phyloP scores from a whole-genome alignment of 305 asterid genomes.

The Solanum aculeatissimum region DNA sequence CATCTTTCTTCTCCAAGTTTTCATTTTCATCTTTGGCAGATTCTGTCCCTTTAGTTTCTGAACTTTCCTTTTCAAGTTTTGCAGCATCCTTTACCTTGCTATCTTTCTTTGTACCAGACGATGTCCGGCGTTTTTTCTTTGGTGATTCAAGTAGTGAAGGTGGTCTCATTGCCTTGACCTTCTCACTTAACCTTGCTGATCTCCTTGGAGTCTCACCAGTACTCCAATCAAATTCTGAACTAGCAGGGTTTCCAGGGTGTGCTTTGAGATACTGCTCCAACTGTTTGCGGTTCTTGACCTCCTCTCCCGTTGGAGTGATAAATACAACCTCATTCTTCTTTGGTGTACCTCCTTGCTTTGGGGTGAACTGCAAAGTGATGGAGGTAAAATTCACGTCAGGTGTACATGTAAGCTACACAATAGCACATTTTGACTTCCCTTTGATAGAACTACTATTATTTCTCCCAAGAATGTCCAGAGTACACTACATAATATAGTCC shows the following conservation, averaged over 20 bases:
- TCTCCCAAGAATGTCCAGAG: background rate
- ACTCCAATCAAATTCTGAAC: slow-evolving; percentile 87
- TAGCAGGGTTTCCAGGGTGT: slow-evolving; percentile 60
- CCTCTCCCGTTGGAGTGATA: slow-evolving; percentile 85
- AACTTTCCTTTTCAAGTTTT: background rate
- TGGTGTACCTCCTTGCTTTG: slow-evolving; percentile 55
- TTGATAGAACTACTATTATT: background rate
- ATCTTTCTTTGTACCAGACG: slow-evolving; percentile 26
- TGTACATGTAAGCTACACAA: background rate
- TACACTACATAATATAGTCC: background rate
- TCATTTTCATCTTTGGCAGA: background rate
- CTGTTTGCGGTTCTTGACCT: slow-evolving; percentile 55
- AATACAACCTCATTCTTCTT: slow-evolving; percentile 62
- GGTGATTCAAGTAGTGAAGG: slow-evolving; percentile 51
- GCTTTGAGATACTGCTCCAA: slow-evolving; percentile 74
- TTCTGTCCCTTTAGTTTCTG: background rate
- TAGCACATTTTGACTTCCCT: background rate
- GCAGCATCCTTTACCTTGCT: background rate
- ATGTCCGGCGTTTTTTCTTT: slow-evolving; percentile 44
- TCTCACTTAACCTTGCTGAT: slow-evolving; percentile 83
- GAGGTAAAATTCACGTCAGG: background rate
- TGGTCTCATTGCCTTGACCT: slow-evolving; percentile 56
- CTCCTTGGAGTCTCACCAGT: slow-evolving; percentile 92
- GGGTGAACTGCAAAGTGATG: slow-evolving; percentile 42
- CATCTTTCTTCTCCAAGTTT: background rate